These are phyloP conservation scores for Punica granatum DNA, from an alignment of 345 rosid species.

Conservation along the genomic window DNA sequence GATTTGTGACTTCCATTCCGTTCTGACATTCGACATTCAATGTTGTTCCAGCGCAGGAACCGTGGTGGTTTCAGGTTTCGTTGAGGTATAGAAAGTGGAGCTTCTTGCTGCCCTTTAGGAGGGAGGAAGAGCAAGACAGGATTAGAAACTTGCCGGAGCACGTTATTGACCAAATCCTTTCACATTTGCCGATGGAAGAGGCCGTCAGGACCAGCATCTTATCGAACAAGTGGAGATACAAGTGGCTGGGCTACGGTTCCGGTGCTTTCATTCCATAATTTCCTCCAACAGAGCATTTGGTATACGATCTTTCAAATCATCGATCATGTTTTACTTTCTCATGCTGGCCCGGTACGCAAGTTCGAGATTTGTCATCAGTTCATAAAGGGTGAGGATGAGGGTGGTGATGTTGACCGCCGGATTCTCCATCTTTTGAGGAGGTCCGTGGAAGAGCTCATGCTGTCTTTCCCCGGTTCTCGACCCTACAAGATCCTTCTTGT, in stretches of 20 bases:
- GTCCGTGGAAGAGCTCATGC: not conserved
- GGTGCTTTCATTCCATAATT: not conserved
- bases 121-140: not conserved
- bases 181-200: not conserved
- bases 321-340: not conserved
- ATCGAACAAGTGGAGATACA: slow-evolving; percentile 10
- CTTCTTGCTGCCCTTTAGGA: too few species aligned
- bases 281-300: too few species aligned
- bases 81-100: too few species aligned
- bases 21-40: too few species aligned
- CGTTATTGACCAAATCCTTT: not conserved
- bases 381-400: not conserved
- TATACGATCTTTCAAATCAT: not conserved
- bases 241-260: slow-evolving; percentile 5
- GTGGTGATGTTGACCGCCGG: not conserved
- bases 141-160: not conserved
- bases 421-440: not conserved
- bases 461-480: not conserved
- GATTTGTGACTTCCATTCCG: too few species aligned
- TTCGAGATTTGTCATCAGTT: slow-evolving; percentile 1
- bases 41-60: too few species aligned
- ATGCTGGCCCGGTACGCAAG: not conserved
- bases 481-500: not conserved
- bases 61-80: too few species aligned
- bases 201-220: slow-evolving; percentile 13